These are phyloP conservation scores for Boletus pseudo-olivaceus DNA, from an alignment of 768 basidiomycete genomes.

Conservation along the genomic window DNA sequence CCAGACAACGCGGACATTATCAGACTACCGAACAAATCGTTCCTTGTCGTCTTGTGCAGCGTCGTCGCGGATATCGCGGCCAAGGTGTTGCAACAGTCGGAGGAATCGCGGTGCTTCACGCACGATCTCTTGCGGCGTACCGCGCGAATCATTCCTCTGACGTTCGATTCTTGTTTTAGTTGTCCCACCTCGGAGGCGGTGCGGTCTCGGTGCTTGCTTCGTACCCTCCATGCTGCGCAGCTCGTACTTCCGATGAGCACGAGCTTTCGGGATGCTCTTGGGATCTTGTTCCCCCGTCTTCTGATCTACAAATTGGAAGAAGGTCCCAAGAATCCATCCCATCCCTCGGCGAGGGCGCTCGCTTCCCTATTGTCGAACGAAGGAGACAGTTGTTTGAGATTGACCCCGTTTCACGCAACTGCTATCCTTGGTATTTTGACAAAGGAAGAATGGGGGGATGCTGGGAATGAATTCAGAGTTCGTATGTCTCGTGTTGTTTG, in stretches of 20 bases:
- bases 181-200: conserved; percentile 32
- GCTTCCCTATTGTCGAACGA: conserved; percentile 23
- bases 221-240: conserved; percentile 35
- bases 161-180: conserved; percentile 42
- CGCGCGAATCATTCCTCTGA: conserved; percentile 36
- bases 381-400: conserved; percentile 27
- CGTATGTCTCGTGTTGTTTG: conserved; percentile 11
- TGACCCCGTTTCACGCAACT: conserved; percentile 28
- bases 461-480: conserved; percentile 32
- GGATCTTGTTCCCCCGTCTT: conserved; percentile 25
- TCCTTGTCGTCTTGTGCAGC: conserved; percentile 46
- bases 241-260: conserved; percentile 21
- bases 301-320: conserved; percentile 41
- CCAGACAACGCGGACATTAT: conserved; percentile 35
- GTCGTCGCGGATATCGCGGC: conserved; percentile 44
- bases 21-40: conserved; percentile 36
- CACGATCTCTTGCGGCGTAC: conserved; percentile 44
- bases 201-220: conserved; percentile 40
- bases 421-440: conserved; percentile 39
- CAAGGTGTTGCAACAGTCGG: conserved; percentile 39
- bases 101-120: conserved; percentile 48
- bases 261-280: conserved; percentile 31
- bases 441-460: conserved; percentile 37
- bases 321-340: conserved; percentile 31
- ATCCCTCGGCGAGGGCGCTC: conserved; percentile 13